Evolutionary conservation across 306 rosid species (phyloP).

Genomic region (Prunus mongolica): DNA sequence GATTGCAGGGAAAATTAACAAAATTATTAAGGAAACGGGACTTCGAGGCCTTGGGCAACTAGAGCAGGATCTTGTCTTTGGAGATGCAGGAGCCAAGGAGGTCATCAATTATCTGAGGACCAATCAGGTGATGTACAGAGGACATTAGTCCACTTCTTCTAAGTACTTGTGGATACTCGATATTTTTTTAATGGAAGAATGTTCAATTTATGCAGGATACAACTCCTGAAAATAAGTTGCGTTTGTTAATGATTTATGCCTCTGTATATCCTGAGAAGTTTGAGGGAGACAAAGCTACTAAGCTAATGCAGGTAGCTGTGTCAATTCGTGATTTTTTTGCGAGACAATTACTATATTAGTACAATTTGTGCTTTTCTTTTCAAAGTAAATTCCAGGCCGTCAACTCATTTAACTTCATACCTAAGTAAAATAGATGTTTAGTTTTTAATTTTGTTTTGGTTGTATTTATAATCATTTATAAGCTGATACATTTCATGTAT

Average conservation of each 20-base stretch:
- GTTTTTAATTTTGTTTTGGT: no score
- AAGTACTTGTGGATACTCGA: background rate
- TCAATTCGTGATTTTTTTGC: background rate
- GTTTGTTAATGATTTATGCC: slow-evolving; percentile 90
- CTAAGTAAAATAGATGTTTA: no score
- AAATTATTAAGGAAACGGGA: slow-evolving; percentile 57
- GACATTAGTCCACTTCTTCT: slow-evolving; percentile 16
- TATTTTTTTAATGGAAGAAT: background rate
- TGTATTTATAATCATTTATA: no score
- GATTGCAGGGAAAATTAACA: slow-evolving; percentile 92
- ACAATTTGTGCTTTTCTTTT: no score
- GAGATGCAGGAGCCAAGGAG: slow-evolving; percentile 93
- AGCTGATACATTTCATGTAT: background rate
- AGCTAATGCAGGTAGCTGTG: slow-evolving; percentile 78
- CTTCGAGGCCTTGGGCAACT: slow-evolving; percentile 88
- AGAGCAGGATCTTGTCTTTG: slow-evolving; percentile 98
- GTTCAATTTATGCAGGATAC: slow-evolving; percentile 46
- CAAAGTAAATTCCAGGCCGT: no score
- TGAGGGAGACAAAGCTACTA: slow-evolving; percentile 82
- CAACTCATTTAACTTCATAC: no score
- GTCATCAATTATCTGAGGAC: slow-evolving; percentile 74
- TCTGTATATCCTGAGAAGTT: slow-evolving; percentile 83
- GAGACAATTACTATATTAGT: no score
- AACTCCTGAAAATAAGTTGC: slow-evolving; percentile 76
- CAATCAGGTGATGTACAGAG: slow-evolving; percentile 58